A percentile compares a stretch with the other conserved stretches of the same genome.
Conservation (phyloP, 2,329 filamentous ascomycete genomes). For the Curvularia eragrostidis region DNA sequence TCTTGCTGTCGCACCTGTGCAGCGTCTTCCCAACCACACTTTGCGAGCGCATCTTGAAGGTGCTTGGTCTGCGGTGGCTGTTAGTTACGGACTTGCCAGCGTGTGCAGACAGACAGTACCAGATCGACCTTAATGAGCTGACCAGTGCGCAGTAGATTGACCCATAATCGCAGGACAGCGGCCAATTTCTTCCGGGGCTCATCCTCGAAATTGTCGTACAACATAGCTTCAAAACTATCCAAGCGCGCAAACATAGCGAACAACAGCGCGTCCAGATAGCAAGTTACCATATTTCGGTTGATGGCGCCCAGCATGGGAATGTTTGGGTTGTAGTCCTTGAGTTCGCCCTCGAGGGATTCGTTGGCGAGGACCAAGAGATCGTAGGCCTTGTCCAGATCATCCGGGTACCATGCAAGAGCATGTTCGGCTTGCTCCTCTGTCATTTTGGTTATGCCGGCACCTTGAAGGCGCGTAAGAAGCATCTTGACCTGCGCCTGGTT, state of each 20-base stretch:
- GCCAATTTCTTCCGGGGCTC: conserved; percentile 75
- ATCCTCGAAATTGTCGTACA: conserved; percentile 79
- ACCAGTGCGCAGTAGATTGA: conserved; percentile 87
- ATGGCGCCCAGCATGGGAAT: conserved; percentile 81
- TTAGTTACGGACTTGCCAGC: not conserved
- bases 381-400: conserved; percentile 75
- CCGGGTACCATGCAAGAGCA: conserved; percentile 68
- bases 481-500: conserved; percentile 56
- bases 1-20: conserved; percentile 83
- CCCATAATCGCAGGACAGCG: conserved; percentile 84
- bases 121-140: conserved; percentile 85
- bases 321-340: conserved; percentile 75
- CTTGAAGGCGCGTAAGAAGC: conserved; percentile 60
- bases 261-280: conserved; percentile 87
- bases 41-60: conserved; percentile 80
- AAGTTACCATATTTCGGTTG: conserved; percentile 88
- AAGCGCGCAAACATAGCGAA: conserved; percentile 96
- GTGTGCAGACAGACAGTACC: conserved; percentile 57
- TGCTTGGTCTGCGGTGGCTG: conserved; percentile 69
- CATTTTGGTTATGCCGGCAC: conserved; percentile 62
- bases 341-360: conserved; percentile 79
- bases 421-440: conserved; percentile 68
- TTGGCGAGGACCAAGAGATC: conserved; percentile 80
- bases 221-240: conserved; percentile 89
- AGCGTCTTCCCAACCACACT: conserved; percentile 89